Evolutionary conservation across 179 eudicot species (phyloP).

Genomic region (Beta lomatogona): DNA sequence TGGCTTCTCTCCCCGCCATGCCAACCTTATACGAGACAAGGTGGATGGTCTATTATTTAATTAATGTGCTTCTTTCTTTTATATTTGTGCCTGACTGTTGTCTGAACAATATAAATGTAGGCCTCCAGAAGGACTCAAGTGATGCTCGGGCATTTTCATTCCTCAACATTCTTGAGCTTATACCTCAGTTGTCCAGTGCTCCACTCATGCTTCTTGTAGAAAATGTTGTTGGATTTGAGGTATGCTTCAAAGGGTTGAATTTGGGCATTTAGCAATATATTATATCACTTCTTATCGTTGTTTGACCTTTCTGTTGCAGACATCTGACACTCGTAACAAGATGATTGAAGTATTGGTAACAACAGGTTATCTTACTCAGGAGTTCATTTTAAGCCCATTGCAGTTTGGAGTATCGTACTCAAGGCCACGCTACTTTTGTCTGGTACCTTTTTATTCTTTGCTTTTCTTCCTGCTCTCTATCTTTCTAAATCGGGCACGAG

Average conservation of each 20-base stretch:
- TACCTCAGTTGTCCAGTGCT: conserved; percentile 66
- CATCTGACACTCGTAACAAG: conserved; percentile 77
- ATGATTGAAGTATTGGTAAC: conserved; percentile 64
- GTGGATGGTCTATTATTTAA: conserved; percentile 38
- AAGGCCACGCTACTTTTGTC: conserved; percentile 94
- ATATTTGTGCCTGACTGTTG: conserved; percentile 9
- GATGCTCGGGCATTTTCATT: conserved; percentile 98
- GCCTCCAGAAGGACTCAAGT: conserved; percentile 87
- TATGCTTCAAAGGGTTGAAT: conserved; percentile 25
- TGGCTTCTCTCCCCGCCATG: conserved; percentile 99
- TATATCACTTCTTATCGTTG: neutral
- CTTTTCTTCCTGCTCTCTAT: conserved; percentile 3
- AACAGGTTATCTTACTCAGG: conserved; percentile 80
- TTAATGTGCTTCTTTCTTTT: conserved; percentile 15
- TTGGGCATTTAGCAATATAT: neutral
- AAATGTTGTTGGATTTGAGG: conserved; percentile 99
- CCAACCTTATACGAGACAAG: conserved; percentile 98
- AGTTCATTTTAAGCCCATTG: conserved; percentile 88
- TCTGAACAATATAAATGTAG: conserved; percentile 42
- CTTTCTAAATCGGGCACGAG: neutral
- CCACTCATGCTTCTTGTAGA: conserved; percentile 90
- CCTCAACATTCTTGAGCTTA: conserved; percentile 83
- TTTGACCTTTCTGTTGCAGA: conserved; percentile 48
- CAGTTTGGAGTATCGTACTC: conserved; percentile 95
- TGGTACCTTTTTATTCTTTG: conserved; percentile 50